These are phyloP conservation scores for Lachnellula suecica DNA, from an alignment of 2,329 filamentous ascomycete species.

Conservation along the genomic window DNA sequence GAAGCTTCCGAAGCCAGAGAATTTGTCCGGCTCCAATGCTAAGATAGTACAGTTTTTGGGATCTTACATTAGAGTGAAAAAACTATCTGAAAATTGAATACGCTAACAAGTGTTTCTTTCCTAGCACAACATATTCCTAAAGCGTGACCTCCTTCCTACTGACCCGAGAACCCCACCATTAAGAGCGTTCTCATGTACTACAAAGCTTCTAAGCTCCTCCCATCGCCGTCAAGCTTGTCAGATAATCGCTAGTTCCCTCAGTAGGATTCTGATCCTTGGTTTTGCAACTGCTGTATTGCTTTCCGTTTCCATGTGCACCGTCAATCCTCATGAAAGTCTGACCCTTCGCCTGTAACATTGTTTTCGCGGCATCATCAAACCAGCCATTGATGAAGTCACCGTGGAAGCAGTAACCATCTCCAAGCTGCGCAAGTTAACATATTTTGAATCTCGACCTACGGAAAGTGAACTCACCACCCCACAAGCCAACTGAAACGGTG, in stretches of 20 bases:
- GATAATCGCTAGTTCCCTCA: constrained; percentile 40
- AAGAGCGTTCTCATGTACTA: no score
- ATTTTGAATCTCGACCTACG: constrained; percentile 37
- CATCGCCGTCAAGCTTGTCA: constrained; percentile 9
- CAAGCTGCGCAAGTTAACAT: no score
- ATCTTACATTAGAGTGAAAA: no score
- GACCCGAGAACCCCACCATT: no score
- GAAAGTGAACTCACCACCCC: constrained; percentile 1
- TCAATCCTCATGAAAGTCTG: constrained; percentile 36
- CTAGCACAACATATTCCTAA: no score
- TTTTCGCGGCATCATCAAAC: constrained; percentile 39
- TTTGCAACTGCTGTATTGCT: constrained; percentile 30
- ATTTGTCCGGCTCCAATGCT: no score
- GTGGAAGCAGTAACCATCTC: constrained; percentile 37
- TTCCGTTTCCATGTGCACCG: constrained; percentile 8
- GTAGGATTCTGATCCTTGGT: constrained; percentile 40
- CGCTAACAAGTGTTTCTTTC: no score
- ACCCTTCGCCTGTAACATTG: constrained; percentile 36
- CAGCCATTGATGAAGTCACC: constrained; percentile 49
- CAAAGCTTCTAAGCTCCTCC: no score
- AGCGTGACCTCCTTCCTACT: no score
- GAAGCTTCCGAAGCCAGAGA: no score
- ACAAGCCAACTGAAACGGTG: constrained; percentile 33
- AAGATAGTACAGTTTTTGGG: no score
- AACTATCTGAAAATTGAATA: no score